Conservation (phyloP, 177 flowering plant species). For the Tripterygium wilfordii region DNA sequence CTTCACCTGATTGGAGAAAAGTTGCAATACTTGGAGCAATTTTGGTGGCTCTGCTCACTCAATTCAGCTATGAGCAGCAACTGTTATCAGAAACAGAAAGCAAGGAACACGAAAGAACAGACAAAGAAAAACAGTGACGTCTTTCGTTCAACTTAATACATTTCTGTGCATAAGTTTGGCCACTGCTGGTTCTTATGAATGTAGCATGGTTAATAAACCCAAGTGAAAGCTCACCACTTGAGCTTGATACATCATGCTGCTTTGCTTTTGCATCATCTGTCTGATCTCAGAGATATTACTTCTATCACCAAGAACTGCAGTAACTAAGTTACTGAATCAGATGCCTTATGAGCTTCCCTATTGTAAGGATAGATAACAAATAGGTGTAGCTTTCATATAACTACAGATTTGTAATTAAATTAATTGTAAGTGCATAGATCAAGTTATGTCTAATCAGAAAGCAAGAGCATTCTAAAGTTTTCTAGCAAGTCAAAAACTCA, state of each 20-base stretch:
- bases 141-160: not conserved
- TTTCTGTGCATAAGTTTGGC: no score
- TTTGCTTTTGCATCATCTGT: conserved; percentile 46
- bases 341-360: conserved; percentile 23
- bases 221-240: conserved; percentile 38
- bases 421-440: no score
- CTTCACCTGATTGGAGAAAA: conserved; percentile 58
- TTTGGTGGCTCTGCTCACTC: conserved; percentile 57
- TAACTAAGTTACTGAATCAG: conserved; percentile 17
- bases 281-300: conserved; percentile 33
- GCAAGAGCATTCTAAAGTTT: no score
- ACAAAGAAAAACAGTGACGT: conserved; percentile 22
- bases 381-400: no score
- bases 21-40: conserved; percentile 55
- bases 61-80: conserved; percentile 61
- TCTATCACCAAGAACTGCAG: conserved; percentile 49
- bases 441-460: no score
- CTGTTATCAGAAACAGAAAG: conserved; percentile 39
- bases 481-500: no score
- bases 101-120: conserved; percentile 14
- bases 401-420: no score
- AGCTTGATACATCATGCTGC: conserved; percentile 62
- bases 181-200: no score
- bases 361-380: not conserved
- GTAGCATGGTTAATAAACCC: conserved; percentile 65